Evolutionary conservation across 305 asterid genomes (phyloP).

Genomic region (Solanum hybrid): DNA sequence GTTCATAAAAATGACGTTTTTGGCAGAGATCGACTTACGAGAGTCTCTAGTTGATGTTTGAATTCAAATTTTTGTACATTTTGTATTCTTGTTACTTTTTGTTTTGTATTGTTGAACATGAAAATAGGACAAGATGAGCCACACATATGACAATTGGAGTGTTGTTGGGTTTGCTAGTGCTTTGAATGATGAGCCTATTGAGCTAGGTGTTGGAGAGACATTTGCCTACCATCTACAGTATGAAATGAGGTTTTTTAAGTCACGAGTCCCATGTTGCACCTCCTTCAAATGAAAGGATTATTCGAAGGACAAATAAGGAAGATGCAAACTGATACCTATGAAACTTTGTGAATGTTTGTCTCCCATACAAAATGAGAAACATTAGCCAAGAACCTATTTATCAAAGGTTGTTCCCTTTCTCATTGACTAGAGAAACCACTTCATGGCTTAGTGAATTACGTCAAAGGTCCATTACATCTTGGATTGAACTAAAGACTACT

Average conservation of each 20-base stretch:
- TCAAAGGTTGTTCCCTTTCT: background rate
- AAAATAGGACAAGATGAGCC: background rate
- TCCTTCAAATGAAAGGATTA: no score
- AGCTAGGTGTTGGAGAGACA: background rate
- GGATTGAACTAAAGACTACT: background rate
- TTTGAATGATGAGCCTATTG: background rate
- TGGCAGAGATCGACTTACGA: background rate
- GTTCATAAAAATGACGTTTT: background rate
- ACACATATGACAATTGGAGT: background rate
- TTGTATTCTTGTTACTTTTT: background rate
- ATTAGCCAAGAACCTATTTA: background rate
- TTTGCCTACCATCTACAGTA: background rate
- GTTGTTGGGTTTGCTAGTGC: background rate
- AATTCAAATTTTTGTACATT: background rate
- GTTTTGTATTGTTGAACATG: background rate
- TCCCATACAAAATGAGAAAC: background rate
- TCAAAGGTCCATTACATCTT: background rate
- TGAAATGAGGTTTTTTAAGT: background rate
- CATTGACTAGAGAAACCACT: background rate
- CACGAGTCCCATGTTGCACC: background rate
- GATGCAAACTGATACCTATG: background rate
- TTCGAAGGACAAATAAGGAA: background rate
- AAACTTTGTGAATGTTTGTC: background rate
- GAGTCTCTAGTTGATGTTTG: background rate
- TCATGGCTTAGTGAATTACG: background rate